Base-by-base conservation (phyloP, 2,329 filamentous ascomycete species). In the Ramularia collo-cygni region DNA sequence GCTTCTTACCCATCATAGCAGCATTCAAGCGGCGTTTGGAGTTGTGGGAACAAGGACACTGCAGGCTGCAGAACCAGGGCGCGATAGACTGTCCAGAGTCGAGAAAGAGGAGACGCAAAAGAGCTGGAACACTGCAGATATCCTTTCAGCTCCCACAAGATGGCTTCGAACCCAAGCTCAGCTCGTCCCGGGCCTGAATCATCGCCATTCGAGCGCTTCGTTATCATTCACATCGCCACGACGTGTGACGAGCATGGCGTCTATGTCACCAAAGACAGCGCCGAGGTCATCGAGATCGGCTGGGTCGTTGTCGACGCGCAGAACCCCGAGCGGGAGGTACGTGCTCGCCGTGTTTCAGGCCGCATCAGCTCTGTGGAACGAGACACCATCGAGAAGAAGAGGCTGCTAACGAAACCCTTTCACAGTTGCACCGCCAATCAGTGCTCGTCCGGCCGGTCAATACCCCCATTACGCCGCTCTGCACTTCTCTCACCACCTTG, bases 221-320 rank as follows among this genome's bases (percentile, higher is more conserved):
- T 95, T 53, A 86, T 98, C 60, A 95, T 96, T 64, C 92, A 98
- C 68, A 90, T 96, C 61, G 92, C 92, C 50, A 98, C 92, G 26
- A 98, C 92, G 55, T 98, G 92, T 69, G 92, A 98, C 66, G 92
- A 98, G 67, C 92, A 98, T 69, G 92, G 92, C 49, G 92, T 98
- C 52, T 98, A 98, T 67, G 92, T 98, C 44, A 98, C 92, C 45
- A 96, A 96, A 70, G 92, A 98, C 69, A 96, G 92, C 44, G 92
- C 92, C 48, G 92, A 98, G 72, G 92, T 98, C 53, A 98, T 98
- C 66, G 92, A 98, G 76, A 77, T 98, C 62, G 92, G 90, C 50
- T 98, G 92, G 92, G 95, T 96, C 61, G 71, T 98, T 59, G 54
- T 59, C 18, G 48, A 59, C 48, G 50, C 57, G 24, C 47, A 55